A percentile compares a stretch with the other conserved stretches of the same genome.
These are phyloP conservation scores for Brassica nigra DNA, from an alignment of 345 rosid species.

Conservation along the genomic window DNA sequence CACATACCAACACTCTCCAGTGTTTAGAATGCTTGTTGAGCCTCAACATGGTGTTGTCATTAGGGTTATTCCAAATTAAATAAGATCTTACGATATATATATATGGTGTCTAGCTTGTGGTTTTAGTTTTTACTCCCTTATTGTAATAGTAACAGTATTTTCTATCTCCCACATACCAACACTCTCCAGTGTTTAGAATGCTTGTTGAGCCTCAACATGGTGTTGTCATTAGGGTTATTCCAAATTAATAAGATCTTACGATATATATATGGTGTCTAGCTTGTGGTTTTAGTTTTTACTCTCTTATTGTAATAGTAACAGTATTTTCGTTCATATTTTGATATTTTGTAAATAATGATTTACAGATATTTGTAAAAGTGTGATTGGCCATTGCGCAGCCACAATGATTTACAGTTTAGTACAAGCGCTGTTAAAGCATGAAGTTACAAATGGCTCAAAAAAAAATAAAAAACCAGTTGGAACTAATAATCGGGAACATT, in stretches of 20 bases:
- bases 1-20: conserved; percentile 65
- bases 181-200: conserved; percentile 69
- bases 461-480: no score
- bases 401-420: no score
- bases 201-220: conserved; percentile 77
- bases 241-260: conserved; percentile 11
- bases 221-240: conserved; percentile 43
- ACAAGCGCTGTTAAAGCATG: no score
- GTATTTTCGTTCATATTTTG: background rate
- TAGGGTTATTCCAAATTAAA: conserved; percentile 14
- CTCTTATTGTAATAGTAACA: conserved; percentile 1
- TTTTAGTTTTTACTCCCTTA: conserved; percentile 1
- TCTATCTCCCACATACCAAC: conserved; percentile 64
- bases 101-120: background rate
- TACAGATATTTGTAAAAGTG: background rate
- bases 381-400: no score
- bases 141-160: conserved; percentile 10
- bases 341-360: background rate
- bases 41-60: conserved; percentile 71
- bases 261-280: background rate
- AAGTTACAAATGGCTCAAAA: no score
- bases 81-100: conserved; percentile 3
- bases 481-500: no score
- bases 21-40: conserved; percentile 66
- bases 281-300: background rate